phyloP scores from a whole-genome alignment of 495 filamentous ascomycete species.

The Xylaria nigripes region DNA sequence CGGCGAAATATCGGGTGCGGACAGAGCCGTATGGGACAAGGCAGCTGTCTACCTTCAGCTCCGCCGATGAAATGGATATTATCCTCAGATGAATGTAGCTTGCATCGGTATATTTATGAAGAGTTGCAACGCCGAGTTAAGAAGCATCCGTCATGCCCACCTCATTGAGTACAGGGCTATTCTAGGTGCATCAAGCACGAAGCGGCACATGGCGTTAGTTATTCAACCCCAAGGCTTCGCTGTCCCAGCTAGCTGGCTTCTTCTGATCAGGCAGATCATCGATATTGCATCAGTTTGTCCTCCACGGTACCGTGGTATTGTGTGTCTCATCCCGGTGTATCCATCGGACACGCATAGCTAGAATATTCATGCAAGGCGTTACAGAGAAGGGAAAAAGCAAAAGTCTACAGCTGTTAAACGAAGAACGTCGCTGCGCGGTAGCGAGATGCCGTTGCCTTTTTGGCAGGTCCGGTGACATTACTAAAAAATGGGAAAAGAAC shows the following conservation, averaged over 20 bases:
- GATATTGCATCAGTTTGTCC: neutral
- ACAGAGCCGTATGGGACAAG: constrained; percentile 54
- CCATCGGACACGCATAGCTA: neutral
- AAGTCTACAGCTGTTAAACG: neutral
- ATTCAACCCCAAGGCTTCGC: neutral
- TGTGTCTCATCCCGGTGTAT: neutral
- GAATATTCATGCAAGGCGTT: constrained; percentile 4
- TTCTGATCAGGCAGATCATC: neutral
- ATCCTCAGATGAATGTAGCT: neutral
- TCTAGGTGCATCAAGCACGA: neutral
- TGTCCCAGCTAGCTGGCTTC: neutral
- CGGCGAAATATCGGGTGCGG: constrained; percentile 48
- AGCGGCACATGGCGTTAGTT: neutral
- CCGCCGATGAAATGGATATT: constrained; percentile 17
- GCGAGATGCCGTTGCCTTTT: neutral
- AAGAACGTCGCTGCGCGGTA: neutral
- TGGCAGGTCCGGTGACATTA: neutral
- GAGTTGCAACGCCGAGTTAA: neutral
- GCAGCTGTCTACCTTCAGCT: constrained; percentile 54
- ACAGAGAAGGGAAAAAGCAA: neutral
- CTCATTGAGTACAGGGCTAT: neutral
- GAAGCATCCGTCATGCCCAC: constrained; percentile 1
- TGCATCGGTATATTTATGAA: neutral
- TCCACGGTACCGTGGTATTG: neutral
- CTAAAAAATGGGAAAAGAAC: neutral